Evolutionary conservation across 176 grass and related monocot genomes (phyloP), one percentile per base, ranked within the genome.

Genomic region (Luzula sylvatica): DNA sequence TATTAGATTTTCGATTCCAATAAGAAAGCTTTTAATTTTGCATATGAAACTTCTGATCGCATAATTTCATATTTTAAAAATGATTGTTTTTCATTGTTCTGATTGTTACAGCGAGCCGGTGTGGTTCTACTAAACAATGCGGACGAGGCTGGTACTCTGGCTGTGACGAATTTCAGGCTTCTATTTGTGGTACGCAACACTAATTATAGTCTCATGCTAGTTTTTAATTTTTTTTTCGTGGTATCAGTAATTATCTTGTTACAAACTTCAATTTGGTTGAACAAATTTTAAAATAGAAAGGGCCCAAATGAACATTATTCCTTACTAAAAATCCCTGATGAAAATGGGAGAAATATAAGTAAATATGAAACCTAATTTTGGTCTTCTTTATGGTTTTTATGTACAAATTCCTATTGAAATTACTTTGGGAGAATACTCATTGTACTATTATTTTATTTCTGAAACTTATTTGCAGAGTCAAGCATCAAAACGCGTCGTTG

Each of bases 131-230:
- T 93, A 69, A 67, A 85, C 50, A 87, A 81, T 65, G 81, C 23
- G 66, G 46, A 65, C n/a, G 81, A 78, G 26, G 66, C 77, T 41
- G 87, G 87, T 32, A 70, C 66, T 38, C 52, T 93, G 26, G 83
- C 87, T 56, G 87, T 93, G 35, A 93, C 87, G 52, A 93, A 93
- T 70, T 86, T 86, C 21, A 72, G 77, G 11, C 87, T 93, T 72
- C 61, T 93, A n/a, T 93, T 93, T 72, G 73, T 93, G 73, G 87
- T 93, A 86, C 75, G 65, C 26, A 65, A 45, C 47, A 39, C 50
- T 38, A 53, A 43, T 26, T 51, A 56, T 56, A 45, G 20, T n/a
- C 53, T 54, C 58, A 20, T 46, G 18, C 46, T 47, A 48, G 21
- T 20, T 29, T 7, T 35, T 35, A 35, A 4, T 35, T 4, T 35